These are phyloP conservation scores for Begonia masoniana DNA, from an alignment of 306 rosid genomes.

Conservation along the genomic window DNA sequence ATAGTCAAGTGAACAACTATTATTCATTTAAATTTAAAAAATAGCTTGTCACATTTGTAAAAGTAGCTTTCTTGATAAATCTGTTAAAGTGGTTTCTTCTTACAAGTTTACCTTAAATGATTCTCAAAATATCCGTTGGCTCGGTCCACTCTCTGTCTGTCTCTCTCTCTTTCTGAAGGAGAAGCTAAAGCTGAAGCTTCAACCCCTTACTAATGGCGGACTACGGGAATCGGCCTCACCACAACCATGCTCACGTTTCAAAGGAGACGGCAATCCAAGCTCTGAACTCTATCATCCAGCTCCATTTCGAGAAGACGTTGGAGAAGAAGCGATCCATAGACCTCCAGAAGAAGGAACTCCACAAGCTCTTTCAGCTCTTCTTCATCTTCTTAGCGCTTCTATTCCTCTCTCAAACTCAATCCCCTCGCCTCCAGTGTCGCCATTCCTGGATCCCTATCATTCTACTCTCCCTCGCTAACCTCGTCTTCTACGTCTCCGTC, in stretches of 20 bases:
- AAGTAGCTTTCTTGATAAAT: too few relatives aligned
- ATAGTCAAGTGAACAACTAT: too few relatives aligned
- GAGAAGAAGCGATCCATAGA: slow-evolving; percentile 83
- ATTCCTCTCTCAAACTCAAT: slow-evolving; percentile 31
- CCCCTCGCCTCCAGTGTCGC: slow-evolving; percentile 70
- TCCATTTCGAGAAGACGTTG: slow-evolving; percentile 86
- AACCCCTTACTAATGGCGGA: slow-evolving; percentile 31
- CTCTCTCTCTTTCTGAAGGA: too few relatives aligned
- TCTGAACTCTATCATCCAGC: slow-evolving; percentile 73
- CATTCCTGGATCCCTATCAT: slow-evolving; percentile 89
- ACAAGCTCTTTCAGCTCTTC: slow-evolving; percentile 60
- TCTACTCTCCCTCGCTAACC: slow-evolving; percentile 71
- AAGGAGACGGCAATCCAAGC: slow-evolving; percentile 71
- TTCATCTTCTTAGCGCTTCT: slow-evolving; percentile 56
- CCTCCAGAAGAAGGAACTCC: slow-evolving; percentile 79
- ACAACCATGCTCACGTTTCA: slow-evolving; percentile 17
- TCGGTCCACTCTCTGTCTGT: too few relatives aligned
- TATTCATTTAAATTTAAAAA: too few relatives aligned
- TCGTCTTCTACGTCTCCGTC: slow-evolving; percentile 75
- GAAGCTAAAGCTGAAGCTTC: too few relatives aligned
- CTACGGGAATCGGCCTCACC: slow-evolving; percentile 27
- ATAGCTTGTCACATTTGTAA: too few relatives aligned
- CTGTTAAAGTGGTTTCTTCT: too few relatives aligned
- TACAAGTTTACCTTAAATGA: too few relatives aligned
- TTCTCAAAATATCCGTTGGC: too few relatives aligned